Base-by-base conservation (phyloP, 495 filamentous ascomycete species). In the Talaromyces wortmannii region DNA sequence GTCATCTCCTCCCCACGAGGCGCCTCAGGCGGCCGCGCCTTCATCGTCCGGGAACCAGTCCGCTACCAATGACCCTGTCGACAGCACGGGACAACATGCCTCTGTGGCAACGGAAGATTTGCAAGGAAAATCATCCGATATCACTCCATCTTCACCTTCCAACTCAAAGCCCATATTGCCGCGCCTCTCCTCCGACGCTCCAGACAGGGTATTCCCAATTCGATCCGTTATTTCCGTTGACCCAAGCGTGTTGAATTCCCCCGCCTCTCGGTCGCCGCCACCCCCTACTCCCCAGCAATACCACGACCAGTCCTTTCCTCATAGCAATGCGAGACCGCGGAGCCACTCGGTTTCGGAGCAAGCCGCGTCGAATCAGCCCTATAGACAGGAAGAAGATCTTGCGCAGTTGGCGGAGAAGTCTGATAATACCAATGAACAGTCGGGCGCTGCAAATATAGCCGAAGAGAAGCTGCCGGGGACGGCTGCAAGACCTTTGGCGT, bases 141-240 rank as follows among this genome's bases (percentile, higher is more conserved):
- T 23, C 15, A 16, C 18, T 16, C 42, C 44, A 16, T 12, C 49
- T 36, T 15, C n/a, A 6, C 32, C 49, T 36, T 6, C 49, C 32
- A 8, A 29, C 17, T 30, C 42, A 1, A 36, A 46, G 15, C 45
- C 56, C 46, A 31, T 17, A 6, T 73, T 70, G 31, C 61, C 57
- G 6, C 55, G 57, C 31, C 65, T 80, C 45, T 76, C 70, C 36
- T 71, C 73, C 29, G 72, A 71, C 44, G 64, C 66, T 15, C 68
- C 75, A 7, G 88, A 92, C 60, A 79, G 87, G 29, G 86, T 95
- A 17, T 95, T 91, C 55, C 90, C 90, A 11, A 87, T 95, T n/a
- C 81, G 87, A 36, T 92, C 87, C 11, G 84, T 89, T 29, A 80
- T 95, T 23, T 88, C 84, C 8, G 85, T 95, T 30, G 84, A 88